Evolutionary conservation across 129 eudicot species (phyloP), one percentile per base, ranked within the genome.

Genomic region (Artemisia argyi): DNA sequence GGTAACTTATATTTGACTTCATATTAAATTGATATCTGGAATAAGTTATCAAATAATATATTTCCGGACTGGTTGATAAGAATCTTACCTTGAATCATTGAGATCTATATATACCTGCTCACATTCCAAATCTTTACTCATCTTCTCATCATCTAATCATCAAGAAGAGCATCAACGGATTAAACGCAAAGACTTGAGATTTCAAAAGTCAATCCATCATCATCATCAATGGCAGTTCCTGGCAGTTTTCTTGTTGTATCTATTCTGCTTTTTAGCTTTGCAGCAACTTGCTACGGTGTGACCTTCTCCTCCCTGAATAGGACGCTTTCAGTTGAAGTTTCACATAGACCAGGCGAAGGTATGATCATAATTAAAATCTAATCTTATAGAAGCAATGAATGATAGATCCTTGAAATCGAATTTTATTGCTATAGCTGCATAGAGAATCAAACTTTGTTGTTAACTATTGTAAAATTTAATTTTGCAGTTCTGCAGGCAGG

Each of bases 291-390:
- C 71, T 64, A 74, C 55, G 85, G 82, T 32, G 79, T 56, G 2
- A 73, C 79, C 50, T 81, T 85, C 35, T 76, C 86, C 12, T 79
- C 91, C 76, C 89, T 85, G 55, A 79, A 65, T 1, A 73, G 24
- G 11, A 78, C 82, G 6, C 89, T 88, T 1, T 3, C 28, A 6
- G 86, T 88, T 32, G 64, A 75, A 2, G 42, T 86, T 54, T 59
- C 88, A 49, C 78, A 77, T 16, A 57, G 68, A 32, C 30, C 35
- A 22, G 86, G 74, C 39, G 75, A 80, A 88, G 91, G 91, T 88
- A 79, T 39, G 75, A 42, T 32, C 51, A 66, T 66, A 10, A 7
- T 17, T 53, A 57, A 28, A 49, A 61, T n/a, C 49, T 18, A 4
- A 47, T 14, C 16, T 55, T 16, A 74, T 24, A 69, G 10, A 72